Percentiles rank a stretch among this genome's conserved stretches.
phyloP scores from a whole-genome alignment of 306 rosid genomes.

The Castanea crenata region DNA sequence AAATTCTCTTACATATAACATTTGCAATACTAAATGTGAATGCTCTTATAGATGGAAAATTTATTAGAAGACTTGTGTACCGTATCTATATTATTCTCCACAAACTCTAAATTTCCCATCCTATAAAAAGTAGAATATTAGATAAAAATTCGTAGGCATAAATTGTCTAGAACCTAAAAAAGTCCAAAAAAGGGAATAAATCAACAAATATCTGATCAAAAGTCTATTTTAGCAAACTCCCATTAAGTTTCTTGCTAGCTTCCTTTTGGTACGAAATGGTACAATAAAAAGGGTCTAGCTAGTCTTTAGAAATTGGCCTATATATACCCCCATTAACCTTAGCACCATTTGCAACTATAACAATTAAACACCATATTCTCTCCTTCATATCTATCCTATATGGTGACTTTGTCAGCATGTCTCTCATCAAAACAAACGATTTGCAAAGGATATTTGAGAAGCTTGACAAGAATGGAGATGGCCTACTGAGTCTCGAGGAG shows the following conservation, averaged over 20 bases:
- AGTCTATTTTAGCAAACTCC: not conserved
- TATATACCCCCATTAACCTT: too few relatives aligned
- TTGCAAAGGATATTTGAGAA: slow-evolving; percentile 64
- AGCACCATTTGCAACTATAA: not conserved
- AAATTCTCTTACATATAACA: too few relatives aligned
- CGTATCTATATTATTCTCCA: too few relatives aligned
- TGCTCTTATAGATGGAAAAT: too few relatives aligned
- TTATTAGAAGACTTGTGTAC: too few relatives aligned
- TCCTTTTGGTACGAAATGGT: not conserved
- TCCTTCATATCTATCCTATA: not conserved
- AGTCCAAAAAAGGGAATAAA: too few relatives aligned
- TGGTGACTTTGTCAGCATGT: slow-evolving; percentile 27
- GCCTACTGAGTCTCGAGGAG: slow-evolving; percentile 59
- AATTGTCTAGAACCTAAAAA: not conserved
- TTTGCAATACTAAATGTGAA: too few relatives aligned
- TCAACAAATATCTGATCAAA: too few relatives aligned
- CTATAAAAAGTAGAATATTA: too few relatives aligned
- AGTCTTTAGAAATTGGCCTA: too few relatives aligned
- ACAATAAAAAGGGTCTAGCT: too few relatives aligned
- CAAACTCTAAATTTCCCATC: too few relatives aligned
- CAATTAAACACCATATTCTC: not conserved
- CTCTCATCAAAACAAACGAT: slow-evolving; percentile 41
- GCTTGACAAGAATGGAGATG: slow-evolving; percentile 64
- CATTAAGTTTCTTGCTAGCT: slow-evolving; percentile 5
- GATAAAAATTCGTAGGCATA: not conserved